Evolutionary conservation across 2,329 filamentous ascomycete genomes (phyloP).

Genomic region (Cordyceps tenuipes): DNA sequence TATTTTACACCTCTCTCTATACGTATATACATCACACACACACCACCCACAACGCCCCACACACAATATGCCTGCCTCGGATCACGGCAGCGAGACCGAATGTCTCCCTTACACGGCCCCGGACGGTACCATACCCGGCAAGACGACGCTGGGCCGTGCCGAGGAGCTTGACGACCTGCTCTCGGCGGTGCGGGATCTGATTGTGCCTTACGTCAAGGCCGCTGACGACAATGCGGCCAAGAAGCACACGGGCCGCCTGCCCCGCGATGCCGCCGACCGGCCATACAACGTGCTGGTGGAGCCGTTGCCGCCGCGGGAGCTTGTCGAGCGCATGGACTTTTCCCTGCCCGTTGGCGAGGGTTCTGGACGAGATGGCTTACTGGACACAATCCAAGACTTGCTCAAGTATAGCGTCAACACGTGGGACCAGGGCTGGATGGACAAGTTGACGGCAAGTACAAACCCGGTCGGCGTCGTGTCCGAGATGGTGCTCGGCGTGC

Average conservation of each 20-base stretch:
- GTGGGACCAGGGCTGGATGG: conserved; percentile 92
- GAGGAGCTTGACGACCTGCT: conserved; percentile 46
- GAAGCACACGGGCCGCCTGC: conserved; percentile 40
- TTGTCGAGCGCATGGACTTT: conserved; percentile 48
- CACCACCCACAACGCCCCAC: background rate
- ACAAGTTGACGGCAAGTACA: conserved; percentile 88
- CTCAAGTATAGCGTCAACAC: conserved; percentile 89
- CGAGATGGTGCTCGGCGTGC: conserved; percentile 71
- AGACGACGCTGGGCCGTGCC: conserved; percentile 1
- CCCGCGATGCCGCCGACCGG: conserved; percentile 25
- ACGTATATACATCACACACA: background rate
- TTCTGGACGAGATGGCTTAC: conserved; percentile 62
- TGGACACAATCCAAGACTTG: conserved; percentile 61
- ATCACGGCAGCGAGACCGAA: conserved; percentile 8
- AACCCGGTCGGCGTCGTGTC: conserved; percentile 85
- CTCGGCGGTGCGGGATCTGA: conserved; percentile 55
- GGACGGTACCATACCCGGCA: background rate
- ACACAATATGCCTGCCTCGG: conserved; percentile 7
- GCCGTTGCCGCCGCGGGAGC: conserved; percentile 48
- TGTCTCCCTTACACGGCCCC: background rate
- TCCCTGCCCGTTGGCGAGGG: conserved; percentile 47
- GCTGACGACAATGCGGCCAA: conserved; percentile 55
- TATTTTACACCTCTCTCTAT: background rate
- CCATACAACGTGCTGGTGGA: conserved; percentile 54
- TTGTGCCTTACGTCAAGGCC: conserved; percentile 60